Percentiles rank a stretch among this genome's conserved stretches.
Conservation (phyloP, 345 rosid genomes). For the Aquilaria sinensis region DNA sequence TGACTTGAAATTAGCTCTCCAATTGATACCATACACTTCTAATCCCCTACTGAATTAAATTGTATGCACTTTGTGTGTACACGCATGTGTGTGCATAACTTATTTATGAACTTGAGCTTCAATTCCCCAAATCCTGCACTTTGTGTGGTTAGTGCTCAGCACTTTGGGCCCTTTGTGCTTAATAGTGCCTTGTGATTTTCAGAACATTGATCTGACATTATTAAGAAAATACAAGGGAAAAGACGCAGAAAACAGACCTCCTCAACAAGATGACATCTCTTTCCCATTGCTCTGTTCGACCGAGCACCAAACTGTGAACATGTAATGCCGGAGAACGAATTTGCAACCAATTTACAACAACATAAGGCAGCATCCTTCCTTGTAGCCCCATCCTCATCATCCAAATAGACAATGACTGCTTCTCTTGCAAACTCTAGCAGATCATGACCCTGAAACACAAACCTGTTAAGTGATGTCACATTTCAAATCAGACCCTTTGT, state of each 20-base stretch:
- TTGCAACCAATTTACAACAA: conserved; percentile 83
- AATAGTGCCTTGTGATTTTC: too few relatives aligned
- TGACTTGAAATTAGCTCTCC: too few relatives aligned
- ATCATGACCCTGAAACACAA: conserved; percentile 53
- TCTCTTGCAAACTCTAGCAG: conserved; percentile 95
- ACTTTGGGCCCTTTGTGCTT: too few relatives aligned
- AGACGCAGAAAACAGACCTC: conserved; percentile 45
- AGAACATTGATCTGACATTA: too few relatives aligned
- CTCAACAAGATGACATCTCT: conserved; percentile 75
- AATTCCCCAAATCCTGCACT: too few relatives aligned
- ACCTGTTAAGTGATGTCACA: conserved; percentile 19
- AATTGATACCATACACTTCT: too few relatives aligned
- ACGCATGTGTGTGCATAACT: too few relatives aligned
- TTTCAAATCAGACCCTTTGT: conserved; percentile 3
- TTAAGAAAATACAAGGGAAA: too few relatives aligned
- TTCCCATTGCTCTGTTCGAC: conserved; percentile 74
- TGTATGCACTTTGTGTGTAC: too few relatives aligned
- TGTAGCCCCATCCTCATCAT: conserved; percentile 85
- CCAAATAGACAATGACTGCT: conserved; percentile 80
- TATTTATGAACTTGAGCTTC: too few relatives aligned
- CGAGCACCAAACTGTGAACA: conserved; percentile 63
- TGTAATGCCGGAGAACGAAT: conserved; percentile 52
- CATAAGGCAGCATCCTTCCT: conserved; percentile 94
- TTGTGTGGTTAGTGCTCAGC: too few relatives aligned
- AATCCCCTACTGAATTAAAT: too few relatives aligned